Evolutionary conservation across 2,329 filamentous ascomycete species (phyloP).

Genomic region (Ophiostoma fasciatum): DNA sequence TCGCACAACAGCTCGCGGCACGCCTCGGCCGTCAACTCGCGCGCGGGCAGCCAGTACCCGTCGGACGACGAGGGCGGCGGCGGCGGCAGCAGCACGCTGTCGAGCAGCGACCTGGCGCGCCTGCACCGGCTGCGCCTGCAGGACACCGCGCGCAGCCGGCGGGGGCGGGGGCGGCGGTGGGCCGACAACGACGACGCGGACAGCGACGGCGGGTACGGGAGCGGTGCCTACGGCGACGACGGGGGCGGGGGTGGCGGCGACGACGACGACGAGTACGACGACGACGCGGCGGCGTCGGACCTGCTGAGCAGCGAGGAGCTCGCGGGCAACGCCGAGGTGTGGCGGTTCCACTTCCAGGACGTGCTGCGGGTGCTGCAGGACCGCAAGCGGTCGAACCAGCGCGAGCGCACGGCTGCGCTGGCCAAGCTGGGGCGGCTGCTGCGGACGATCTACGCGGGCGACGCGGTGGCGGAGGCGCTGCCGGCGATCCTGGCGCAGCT

Average conservation of each 20-base stretch:
- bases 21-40: constrained; percentile 41
- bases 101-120: too few species aligned
- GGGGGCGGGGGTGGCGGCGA: too few species aligned
- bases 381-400: constrained; percentile 62
- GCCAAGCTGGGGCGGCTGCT: constrained; percentile 48
- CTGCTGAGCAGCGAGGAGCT: constrained; percentile 32
- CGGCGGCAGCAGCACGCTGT: not conserved
- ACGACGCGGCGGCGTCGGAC: constrained; percentile 31
- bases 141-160: not conserved
- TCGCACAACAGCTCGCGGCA: constrained; percentile 45
- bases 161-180: not conserved
- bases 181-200: constrained; percentile 35
- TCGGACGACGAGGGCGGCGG: constrained; percentile 44
- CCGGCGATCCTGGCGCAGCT: constrained; percentile 50
- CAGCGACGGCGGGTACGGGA: constrained; percentile 31
- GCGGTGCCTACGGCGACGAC: too few species aligned
- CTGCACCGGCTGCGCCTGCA: not conserved
- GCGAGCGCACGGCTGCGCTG: constrained; percentile 52
- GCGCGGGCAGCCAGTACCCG: constrained; percentile 38
- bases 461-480: constrained; percentile 43
- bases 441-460: constrained; percentile 51
- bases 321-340: constrained; percentile 27
- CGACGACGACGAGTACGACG: constrained; percentile 42
- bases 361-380: constrained; percentile 56
- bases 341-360: constrained; percentile 47